Base-by-base conservation (phyloP, 768 basidiomycete genomes). In the Phaffia australis region DNA sequence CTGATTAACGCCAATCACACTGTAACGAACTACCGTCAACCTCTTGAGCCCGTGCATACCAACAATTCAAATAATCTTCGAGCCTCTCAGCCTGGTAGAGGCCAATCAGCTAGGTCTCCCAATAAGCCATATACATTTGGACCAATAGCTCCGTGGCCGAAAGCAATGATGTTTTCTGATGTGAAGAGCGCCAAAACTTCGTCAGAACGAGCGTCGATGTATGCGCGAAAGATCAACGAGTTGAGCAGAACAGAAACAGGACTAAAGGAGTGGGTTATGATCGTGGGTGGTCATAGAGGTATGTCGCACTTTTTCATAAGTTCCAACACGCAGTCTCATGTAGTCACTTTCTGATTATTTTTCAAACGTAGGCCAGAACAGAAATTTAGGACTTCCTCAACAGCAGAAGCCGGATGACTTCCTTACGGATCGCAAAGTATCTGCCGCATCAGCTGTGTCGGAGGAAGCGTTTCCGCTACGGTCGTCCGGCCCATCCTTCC, bases 211-310 rank as follows among this genome's bases (percentile, higher is more conserved):
- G 87, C 85, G 67, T 73, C 77, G 27, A 82, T 84, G 48, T 93
- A 92, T 71, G 85, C 87, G 29, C 78, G 79, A 70, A 92, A 90
- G 78, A 88, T 92, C 70, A 88, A 89, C 72, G 88, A 91, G 73
- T 75, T 93, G 23, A 83, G 83, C 63, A 78, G 80, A 68, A 84
- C 83, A 72, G 87, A 89, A 71, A 86, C 86, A 71, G 88, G 89
- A 42, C 76, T 92, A 61, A 78, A 78, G 23, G 84, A 86, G n/a
- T 93, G 90, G 90, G 76, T 89, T 29, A 70, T 29, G 56, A 56
- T 48, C 25, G 23, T 23, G 14, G 30, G 29, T 32, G 64, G 56
- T 4, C 49, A 42, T 11, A 42, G 35, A 42, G 35, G 35, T 42
- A 11, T 11, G 11, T 42, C 35, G 11, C 4, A 42, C 4, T 11